Evolutionary conservation across 2,329 filamentous ascomycete species (phyloP), one percentile per base, ranked within the genome.

Genomic region (Cercospora sp.): DNA sequence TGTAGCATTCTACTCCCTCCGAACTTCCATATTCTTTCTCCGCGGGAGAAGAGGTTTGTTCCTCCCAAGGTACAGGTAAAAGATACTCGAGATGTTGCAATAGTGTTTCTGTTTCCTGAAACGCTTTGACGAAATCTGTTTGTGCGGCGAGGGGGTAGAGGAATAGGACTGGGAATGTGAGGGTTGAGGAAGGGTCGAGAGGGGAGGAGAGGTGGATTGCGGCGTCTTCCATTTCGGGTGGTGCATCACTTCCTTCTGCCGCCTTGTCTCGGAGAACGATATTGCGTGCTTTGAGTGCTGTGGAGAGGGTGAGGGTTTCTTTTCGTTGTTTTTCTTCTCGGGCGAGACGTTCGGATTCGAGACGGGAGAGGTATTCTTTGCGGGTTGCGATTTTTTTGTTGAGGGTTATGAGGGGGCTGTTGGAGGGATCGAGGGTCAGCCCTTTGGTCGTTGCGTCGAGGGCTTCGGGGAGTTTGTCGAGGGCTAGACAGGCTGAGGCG

Each of bases 221-320:
- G 0, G 93, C 92, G 78, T 97, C 94, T 80, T 96, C 93, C 85
- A 96, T 90, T 76, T 97, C 92, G 0, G 94, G 94, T 39, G 91
- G 88, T 5, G 45, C 5, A 9, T 28, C 12, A 7, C 3, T 55
- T 3, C 12, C 23, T 9, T 13, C 53, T 16, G 3, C 23, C 28
- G 23, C 51, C 16, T 53, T 18, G 12, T n/a, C 45, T 13, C 23
- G 53, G 75, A 90, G 85, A 6, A 83, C 82, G 76, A 98, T 92
- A 61, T 87, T 86, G n/a, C 94, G 84, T 3, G 91, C 90, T 72
- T 83, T 84, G 12, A 97, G 81, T 6, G 83, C 83, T 3, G 79
- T 73, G 39, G 71, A 70, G 8, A 85, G 75, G 1, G 92, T 86
- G 20, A 81, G 73, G 64, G 83, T 84, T 69, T 92, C 85, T 7